Base-by-base conservation (phyloP, 2,329 filamentous ascomycete species). In the Penicillium sp. region DNA sequence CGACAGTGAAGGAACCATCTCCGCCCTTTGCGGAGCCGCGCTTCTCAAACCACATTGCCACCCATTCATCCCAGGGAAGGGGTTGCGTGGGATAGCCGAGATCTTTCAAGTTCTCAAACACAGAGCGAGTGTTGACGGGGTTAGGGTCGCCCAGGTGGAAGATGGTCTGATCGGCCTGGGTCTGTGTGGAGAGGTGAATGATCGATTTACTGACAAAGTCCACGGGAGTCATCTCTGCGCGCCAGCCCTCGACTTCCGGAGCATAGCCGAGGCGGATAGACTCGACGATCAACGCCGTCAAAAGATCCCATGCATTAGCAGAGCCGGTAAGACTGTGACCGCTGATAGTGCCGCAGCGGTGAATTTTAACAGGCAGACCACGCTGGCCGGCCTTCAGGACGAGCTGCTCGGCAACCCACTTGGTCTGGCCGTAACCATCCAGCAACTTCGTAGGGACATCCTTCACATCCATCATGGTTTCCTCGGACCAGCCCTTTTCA, bases 171-270 rank as follows among this genome's bases (percentile, higher is more conserved):
- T 86, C 81, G 1, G 82, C 80, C 38, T 87, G 81, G 0, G 78
- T 83, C 59, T 91, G 83, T 65, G 88, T 86, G 42, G 88, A 83
- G 20, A 93, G 82, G 17, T 89, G 86, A 25, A 90, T 79, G 64
- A 94, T 90, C 4, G 89, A 86, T 63, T 86, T 87, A 76, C 87
- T 90, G 59, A 92, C 89, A 68, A 91, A 92, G 74, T 94, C 90
- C 14, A 92, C 90, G 0, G 90, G 90, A 0, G 90, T 92, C 90
- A 93, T 93, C 76, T 94, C 90, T 1, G 89, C 85, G 52, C 88
- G 85, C 90, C 90, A 94, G 43, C 87, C 87, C 52, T 88, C 82
- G 4, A 92, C 86, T 55, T 90, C 83, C 0, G 90, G 90, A 1
- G 85, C 85, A 65, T 85, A 84, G 5, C 90, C 90, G 3, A 93